phyloP scores from a whole-genome alignment of 202 grass and related monocot species.

The Panicum virgatum region DNA sequence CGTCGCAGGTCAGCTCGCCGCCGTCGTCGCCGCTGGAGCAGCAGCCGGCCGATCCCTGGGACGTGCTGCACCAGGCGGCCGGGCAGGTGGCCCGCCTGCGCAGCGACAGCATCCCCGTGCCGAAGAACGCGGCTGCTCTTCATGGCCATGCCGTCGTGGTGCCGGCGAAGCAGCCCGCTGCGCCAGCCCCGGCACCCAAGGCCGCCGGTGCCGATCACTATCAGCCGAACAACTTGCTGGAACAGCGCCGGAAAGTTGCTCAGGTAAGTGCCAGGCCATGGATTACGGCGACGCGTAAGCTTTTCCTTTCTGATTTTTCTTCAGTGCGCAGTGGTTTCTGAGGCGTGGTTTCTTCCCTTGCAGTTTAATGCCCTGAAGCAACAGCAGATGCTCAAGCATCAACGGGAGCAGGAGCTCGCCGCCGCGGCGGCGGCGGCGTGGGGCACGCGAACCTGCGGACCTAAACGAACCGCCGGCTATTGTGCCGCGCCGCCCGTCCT shows the following conservation, averaged over 20 bases:
- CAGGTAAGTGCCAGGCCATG: constrained; percentile 24
- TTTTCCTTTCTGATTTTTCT: background rate
- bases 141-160: background rate
- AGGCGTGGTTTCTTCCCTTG: background rate
- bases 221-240: constrained; percentile 11
- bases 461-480: background rate
- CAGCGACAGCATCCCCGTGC: constrained; percentile 20
- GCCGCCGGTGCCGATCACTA: background rate
- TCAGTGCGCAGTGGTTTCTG: background rate
- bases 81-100: constrained; percentile 56
- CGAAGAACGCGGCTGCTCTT: background rate
- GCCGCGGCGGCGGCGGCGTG: constrained; percentile 38
- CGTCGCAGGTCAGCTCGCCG: constrained; percentile 68
- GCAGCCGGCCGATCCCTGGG: constrained; percentile 51
- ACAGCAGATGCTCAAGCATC: constrained; percentile 63
- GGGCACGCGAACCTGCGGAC: background rate
- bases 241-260: constrained; percentile 58
- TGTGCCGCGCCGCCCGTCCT: constrained; percentile 13
- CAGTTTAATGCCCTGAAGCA: constrained; percentile 85
- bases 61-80: constrained; percentile 60
- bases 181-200: constrained; percentile 10
- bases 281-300: background rate
- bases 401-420: constrained; percentile 44
- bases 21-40: constrained; percentile 72
- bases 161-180: constrained; percentile 12